These are phyloP conservation scores for Monoraphidium neglectum DNA, from an alignment of 139 green algal genomes.

Conservation along the genomic window DNA sequence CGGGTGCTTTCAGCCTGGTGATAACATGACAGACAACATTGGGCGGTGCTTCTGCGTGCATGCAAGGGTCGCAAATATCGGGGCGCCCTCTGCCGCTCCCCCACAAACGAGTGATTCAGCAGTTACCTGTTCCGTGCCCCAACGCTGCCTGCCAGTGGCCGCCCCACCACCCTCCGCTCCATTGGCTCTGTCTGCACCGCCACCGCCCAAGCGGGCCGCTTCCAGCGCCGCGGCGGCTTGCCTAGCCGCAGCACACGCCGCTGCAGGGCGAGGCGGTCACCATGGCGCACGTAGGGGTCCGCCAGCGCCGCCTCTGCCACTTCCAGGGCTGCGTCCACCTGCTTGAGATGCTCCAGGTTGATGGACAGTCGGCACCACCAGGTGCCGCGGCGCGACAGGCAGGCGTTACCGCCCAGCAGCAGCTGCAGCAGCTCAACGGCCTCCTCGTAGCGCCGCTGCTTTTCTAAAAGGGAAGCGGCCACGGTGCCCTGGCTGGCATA, in stretches of 20 bases:
- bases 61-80: too few species aligned
- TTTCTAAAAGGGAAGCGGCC: constrained; percentile 78
- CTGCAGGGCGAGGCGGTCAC: constrained; percentile 66
- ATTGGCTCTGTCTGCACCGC: constrained; percentile 49
- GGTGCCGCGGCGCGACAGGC: constrained; percentile 61
- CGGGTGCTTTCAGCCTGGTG: too few species aligned
- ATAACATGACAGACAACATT: too few species aligned
- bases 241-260: constrained; percentile 76
- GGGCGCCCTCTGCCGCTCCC: too few species aligned
- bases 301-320: constrained; percentile 69
- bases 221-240: constrained; percentile 82
- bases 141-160: constrained; percentile 21
- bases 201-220: constrained; percentile 59
- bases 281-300: constrained; percentile 72
- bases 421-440: constrained; percentile 62
- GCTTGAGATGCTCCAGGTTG: constrained; percentile 73
- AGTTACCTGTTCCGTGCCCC: constrained; percentile 60
- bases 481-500: constrained; percentile 73
- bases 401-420: constrained; percentile 77
- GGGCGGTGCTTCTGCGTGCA: too few species aligned
- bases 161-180: constrained; percentile 49
- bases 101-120: too few species aligned
- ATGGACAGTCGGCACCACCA: constrained; percentile 85
- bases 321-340: constrained; percentile 55
- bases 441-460: constrained; percentile 53